Base-by-base conservation (phyloP, 2,329 filamentous ascomycete species). In the Botrytis tulipae region DNA sequence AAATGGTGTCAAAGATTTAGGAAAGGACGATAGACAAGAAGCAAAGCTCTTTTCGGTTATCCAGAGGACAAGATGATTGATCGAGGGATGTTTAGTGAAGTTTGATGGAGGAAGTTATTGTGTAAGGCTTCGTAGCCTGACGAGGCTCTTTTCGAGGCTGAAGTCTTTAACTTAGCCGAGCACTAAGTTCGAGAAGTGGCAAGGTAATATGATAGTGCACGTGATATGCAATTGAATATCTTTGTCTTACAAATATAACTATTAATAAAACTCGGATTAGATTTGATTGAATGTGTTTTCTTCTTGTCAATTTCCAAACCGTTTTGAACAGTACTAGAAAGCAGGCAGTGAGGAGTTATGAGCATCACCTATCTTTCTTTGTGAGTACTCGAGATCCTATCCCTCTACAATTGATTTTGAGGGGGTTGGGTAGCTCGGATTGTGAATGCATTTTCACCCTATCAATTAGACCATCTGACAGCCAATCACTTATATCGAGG, bases 111-210 rank as follows among this genome's bases (percentile, higher is more conserved):
- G 71, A 69, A 69, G 63, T 73, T 73, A 46, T 57, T 60, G 63
- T 72, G 63, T 73, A 73, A 73, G 71, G 71, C 71, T 73, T 72
- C 60, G 70, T 72, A 72, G 70, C 70, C 70, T 72, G 63, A 61
- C 71, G 54, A 73, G 71, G 63, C 62, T 63, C 69, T 71, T 71
- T 69, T 69, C 70, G 70, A 72, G 70, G 69, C 69, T 71, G 69
- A 71, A 71, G 44, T 65, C 57, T 71, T 71, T 63, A 65, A 71
- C 66, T 71, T 71, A 65, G 69, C 69, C 69, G 59, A 71, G 59
- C 69, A 71, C 61, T 40, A 70, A 37, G 35, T 63, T 59, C 16
- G 35, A 54, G 37, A 67, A 67, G 65, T n/a, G 35, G 67, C 67
- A 70, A 61, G 67, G 51, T 22, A 57, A 61, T 8, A 4, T 29